A percentile compares a stretch with the other conserved stretches of the same genome.
Conservation (phyloP, 2,329 filamentous ascomycete genomes). For the Xylariaceae sp. region DNA sequence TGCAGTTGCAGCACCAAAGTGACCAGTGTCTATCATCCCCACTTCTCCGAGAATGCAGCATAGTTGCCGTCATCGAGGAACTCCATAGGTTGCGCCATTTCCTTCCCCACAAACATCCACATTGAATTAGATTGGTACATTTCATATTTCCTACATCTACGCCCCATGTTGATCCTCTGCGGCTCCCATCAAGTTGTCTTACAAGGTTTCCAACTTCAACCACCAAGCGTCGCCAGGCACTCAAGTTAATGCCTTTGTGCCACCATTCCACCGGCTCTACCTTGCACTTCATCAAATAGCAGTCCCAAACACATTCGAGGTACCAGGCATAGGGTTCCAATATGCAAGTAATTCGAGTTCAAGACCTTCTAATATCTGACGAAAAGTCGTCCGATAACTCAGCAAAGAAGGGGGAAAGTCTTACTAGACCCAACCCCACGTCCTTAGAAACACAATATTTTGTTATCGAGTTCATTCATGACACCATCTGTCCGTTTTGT, state of each 20-base stretch:
- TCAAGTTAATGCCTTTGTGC: not conserved
- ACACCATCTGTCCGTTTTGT: constrained; percentile 60
- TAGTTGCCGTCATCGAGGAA: constrained; percentile 7
- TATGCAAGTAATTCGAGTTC: constrained; percentile 41
- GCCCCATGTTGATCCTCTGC: not conserved
- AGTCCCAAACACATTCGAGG: too few species aligned
- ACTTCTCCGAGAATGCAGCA: constrained; percentile 23
- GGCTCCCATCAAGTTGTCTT: not conserved
- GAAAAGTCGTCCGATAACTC: constrained; percentile 20
- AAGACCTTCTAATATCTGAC: constrained; percentile 38
- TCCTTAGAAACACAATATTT: constrained; percentile 40
- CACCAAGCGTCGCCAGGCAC: not conserved
- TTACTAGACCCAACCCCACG: not conserved
- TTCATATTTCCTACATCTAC: not conserved
- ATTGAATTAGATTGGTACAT: constrained; percentile 10
- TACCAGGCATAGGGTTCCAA: not conserved
- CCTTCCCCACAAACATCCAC: constrained; percentile 17
- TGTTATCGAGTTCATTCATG: constrained; percentile 55
- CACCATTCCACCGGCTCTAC: too few species aligned
- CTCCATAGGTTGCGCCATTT: constrained; percentile 13
- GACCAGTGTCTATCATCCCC: constrained; percentile 13
- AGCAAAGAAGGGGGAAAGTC: constrained; percentile 2
- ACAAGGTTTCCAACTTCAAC: not conserved
- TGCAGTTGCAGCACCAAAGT: constrained; percentile 2
- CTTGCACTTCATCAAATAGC: too few species aligned